These are phyloP conservation scores for Cytauxzoon felis DNA, from an alignment of 169 alveolate species.

Conservation along the genomic window DNA sequence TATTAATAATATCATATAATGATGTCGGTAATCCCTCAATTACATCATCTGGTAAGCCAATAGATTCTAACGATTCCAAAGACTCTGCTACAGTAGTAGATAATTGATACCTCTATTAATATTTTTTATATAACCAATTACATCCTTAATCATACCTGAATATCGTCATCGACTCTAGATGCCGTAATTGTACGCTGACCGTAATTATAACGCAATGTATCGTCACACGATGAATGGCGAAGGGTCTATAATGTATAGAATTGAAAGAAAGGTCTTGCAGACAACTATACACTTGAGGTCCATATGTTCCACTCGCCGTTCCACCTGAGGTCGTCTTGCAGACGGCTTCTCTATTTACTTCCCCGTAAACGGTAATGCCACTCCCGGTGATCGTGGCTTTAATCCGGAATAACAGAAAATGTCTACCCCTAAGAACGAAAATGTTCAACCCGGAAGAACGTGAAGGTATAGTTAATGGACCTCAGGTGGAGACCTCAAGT, in stretches of 20 bases:
- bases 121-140: no score
- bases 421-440: no score
- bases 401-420: no score
- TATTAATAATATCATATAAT: constrained; percentile 8
- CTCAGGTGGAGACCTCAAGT: no score
- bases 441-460: no score
- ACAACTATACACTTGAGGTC: background rate
- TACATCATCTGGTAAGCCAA: constrained; percentile 36
- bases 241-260: background rate
- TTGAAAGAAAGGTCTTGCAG: background rate
- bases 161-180: no score
- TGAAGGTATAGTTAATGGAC: no score
- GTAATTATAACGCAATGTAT: background rate
- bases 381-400: no score
- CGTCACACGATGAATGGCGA: background rate
- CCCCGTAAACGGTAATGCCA: no score
- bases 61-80: background rate
- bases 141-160: no score
- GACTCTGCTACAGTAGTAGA: background rate
- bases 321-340: background rate
- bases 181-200: no score
- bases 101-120: no score
- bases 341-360: background rate
- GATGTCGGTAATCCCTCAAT: constrained; percentile 40
- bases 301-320: background rate